These are phyloP conservation scores for Suhomyces wounanorum DNA, from an alignment of 1,139 yeast species.

Conservation along the genomic window DNA sequence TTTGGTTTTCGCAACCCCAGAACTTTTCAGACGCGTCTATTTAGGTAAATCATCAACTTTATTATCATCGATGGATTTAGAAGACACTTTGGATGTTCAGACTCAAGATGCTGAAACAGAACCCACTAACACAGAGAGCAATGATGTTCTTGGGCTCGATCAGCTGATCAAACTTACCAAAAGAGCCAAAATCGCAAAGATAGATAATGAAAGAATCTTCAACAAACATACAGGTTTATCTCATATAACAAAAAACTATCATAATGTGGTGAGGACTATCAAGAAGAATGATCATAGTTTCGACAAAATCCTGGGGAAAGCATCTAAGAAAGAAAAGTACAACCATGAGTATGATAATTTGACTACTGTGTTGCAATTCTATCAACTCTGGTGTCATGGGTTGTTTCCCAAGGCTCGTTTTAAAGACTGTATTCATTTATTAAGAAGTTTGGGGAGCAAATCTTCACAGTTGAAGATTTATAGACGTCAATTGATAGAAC, in stretches of 20 bases:
- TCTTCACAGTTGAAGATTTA: slow-evolving; percentile 37
- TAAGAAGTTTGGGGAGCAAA: slow-evolving; percentile 36
- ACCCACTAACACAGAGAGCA: slow-evolving; percentile 8
- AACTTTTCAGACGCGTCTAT: not conserved
- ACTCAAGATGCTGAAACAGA: not conserved
- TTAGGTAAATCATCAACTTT: not conserved
- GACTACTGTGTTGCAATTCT: slow-evolving; percentile 56
- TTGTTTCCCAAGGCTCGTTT: slow-evolving; percentile 79
- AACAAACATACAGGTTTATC: slow-evolving; percentile 49
- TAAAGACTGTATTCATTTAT: slow-evolving; percentile 52
- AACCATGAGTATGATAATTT: slow-evolving; percentile 47
- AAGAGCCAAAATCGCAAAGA: slow-evolving; percentile 38
- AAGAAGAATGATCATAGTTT: slow-evolving; percentile 32
- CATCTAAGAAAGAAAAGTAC: slow-evolving; percentile 26
- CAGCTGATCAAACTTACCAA: slow-evolving; percentile 39
- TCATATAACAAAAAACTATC: slow-evolving; percentile 43
- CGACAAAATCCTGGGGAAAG: slow-evolving; percentile 17
- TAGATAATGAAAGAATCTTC: slow-evolving; percentile 53
- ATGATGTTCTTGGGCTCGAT: slow-evolving; percentile 44
- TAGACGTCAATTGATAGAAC: slow-evolving; percentile 38
- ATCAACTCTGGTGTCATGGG: slow-evolving; percentile 85
- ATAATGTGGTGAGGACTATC: slow-evolving; percentile 32
- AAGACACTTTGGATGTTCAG: slow-evolving; percentile 8
- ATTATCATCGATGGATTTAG: slow-evolving; percentile 9
- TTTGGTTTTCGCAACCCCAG: not conserved